Conservation (phyloP, 257 asterid genomes). For the Gentiana straminea region DNA sequence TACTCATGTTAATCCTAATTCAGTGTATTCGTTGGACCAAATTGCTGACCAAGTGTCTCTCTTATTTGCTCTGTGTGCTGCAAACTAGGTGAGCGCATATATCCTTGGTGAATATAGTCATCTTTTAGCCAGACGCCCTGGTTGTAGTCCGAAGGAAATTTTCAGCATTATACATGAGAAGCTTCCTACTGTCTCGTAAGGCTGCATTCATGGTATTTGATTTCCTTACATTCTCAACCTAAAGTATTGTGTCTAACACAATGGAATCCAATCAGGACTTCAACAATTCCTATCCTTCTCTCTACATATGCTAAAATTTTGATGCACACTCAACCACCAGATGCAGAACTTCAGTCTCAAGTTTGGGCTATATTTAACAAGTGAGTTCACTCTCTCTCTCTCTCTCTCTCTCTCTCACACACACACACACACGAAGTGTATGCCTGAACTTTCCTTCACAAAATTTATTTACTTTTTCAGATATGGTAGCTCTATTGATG, state of each 20-base stretch:
- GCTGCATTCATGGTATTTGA: slow-evolving; percentile 13
- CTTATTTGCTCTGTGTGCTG: slow-evolving; percentile 1
- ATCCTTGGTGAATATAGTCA: slow-evolving; percentile 94
- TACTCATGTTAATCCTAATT: background rate
- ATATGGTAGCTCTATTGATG: slow-evolving; percentile 88
- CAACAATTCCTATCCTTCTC: slow-evolving; percentile 84
- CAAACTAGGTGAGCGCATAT: slow-evolving; percentile 77
- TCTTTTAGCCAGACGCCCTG: slow-evolving; percentile 89
- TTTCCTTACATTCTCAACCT: slow-evolving; percentile 13
- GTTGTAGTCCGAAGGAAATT: slow-evolving; percentile 81
- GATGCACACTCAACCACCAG: slow-evolving; percentile 91
- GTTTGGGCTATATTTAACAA: slow-evolving; percentile 74
- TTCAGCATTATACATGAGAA: slow-evolving; percentile 76
- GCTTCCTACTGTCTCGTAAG: slow-evolving; percentile 94
- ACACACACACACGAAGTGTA: too few relatives aligned
- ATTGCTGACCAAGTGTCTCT: too few relatives aligned
- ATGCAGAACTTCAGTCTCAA: slow-evolving; percentile 70
- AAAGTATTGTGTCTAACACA: slow-evolving; percentile 11
- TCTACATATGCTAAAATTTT: slow-evolving; percentile 85
- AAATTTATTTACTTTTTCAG: slow-evolving; percentile 26
- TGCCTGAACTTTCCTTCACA: background rate
- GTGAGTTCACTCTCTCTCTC: slow-evolving; percentile 24
- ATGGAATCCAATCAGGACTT: slow-evolving; percentile 44
- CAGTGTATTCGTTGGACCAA: too few relatives aligned
- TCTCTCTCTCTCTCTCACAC: background rate